These are phyloP conservation scores for Talaromyces sp. DNA, from an alignment of 2,329 filamentous ascomycete species.

Conservation along the genomic window DNA sequence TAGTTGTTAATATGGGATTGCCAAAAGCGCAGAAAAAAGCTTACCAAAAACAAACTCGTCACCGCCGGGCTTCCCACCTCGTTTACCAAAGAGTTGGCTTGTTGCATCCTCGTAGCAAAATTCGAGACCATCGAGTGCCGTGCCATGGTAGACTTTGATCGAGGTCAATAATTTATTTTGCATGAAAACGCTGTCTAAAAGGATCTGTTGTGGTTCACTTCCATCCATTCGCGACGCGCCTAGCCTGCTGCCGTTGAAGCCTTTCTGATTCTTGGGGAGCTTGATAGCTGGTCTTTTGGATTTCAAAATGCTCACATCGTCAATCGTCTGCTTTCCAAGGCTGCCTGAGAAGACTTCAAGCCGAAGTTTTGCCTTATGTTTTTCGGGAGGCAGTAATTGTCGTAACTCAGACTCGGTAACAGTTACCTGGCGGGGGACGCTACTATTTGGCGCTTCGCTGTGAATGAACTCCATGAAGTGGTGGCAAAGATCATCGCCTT, in stretches of 20 bases:
- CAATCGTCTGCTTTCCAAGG: conserved; percentile 66
- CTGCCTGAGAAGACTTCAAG: conserved; percentile 71
- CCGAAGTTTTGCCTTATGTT: conserved; percentile 61
- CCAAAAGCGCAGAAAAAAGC: conserved; percentile 22
- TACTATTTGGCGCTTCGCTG: conserved; percentile 51
- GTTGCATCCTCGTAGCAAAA: conserved; percentile 88
- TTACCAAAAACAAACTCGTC: conserved; percentile 73
- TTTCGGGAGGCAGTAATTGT: conserved; percentile 64
- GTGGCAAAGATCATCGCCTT: conserved; percentile 75
- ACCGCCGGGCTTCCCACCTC: conserved; percentile 63
- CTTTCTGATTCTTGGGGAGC: conserved; percentile 66
- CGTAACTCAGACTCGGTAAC: conserved; percentile 72
- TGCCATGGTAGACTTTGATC: conserved; percentile 71
- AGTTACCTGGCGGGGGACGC: conserved; percentile 64
- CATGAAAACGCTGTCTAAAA: conserved; percentile 64
- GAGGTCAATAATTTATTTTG: conserved; percentile 69
- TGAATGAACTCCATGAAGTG: conserved; percentile 75
- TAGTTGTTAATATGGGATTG: conserved; percentile 2
- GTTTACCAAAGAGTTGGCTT: conserved; percentile 79
- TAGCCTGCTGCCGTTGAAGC: conserved; percentile 69
- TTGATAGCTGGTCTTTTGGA: conserved; percentile 70
- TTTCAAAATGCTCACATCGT: conserved; percentile 66
- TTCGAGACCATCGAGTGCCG: conserved; percentile 76
- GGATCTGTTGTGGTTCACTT: conserved; percentile 63
- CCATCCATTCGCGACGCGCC: conserved; percentile 68